Evolutionary conservation across 192 early-diverging fungal species (phyloP), one percentile per base, ranked within the genome.

Genomic region (Mycoemilia scoparia): DNA sequence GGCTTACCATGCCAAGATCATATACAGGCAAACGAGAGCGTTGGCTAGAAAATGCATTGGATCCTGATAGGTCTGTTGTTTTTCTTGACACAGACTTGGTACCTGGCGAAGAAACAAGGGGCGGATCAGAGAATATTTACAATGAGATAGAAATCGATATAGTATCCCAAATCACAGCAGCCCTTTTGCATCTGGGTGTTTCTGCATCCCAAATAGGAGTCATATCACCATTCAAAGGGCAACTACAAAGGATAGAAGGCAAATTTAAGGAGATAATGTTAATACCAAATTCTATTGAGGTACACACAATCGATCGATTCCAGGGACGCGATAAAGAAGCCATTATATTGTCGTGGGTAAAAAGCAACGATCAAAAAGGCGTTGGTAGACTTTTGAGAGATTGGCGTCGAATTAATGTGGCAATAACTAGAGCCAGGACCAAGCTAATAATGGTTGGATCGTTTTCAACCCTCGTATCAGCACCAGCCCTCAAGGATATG

Each of bases 281-380:
- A n/a, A n/a, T n/a, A n/a, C n/a, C n/a, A n/a, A n/a, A n/a, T n/a
- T n/a, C n/a, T n/a, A 36, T 95, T 7, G 87, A 91, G 35, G 52
- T 84, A 31, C 70, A 74, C 13, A 97, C 92, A 3, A 74, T 97
- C 20, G 92, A 97, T 57, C 72, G 77, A 36, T 92, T 76, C 50
- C 92, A 97, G 54, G 92, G 92, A 19, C 73, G 83, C 10, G 92
- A 97, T 49, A 87, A 89, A 47, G 76, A 82, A 3, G 78, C 80
- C 34, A 74, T 95, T n/a, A 48, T 97, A 11, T 67, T 97, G 2
- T 89, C 85, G 5, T 66, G 87, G 29, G 89, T 93, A 14, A 64
- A 87, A 29, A 80, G 77, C 34, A 97, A 97, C 50, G 14, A 36
- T 2, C 46, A 61, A 2, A 54, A 60, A 24, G 68, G 69, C 9